A percentile compares a stretch with the other conserved stretches of the same genome.
phyloP scores from a whole-genome alignment of 2,329 filamentous ascomycete genomes.

The Bipolaris oryzae region DNA sequence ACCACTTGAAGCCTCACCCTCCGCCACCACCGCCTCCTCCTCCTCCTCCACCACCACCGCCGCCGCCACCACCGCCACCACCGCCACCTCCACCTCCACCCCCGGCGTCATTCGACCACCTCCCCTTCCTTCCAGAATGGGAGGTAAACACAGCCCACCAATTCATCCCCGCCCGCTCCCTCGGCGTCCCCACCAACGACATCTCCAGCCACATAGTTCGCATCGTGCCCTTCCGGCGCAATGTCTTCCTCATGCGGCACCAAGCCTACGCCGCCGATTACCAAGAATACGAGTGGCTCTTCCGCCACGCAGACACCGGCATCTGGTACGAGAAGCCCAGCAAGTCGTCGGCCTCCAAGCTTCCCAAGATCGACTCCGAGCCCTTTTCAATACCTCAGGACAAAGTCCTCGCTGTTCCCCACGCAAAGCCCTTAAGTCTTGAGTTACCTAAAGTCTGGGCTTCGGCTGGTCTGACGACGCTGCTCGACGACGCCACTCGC shows the following conservation, averaged over 20 bases:
- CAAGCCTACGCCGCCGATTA: slow-evolving; percentile 32
- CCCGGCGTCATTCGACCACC: slow-evolving; percentile 21
- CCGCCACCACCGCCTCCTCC: slow-evolving; percentile 7
- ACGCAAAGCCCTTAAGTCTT: slow-evolving; percentile 26
- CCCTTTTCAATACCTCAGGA: slow-evolving; percentile 5
- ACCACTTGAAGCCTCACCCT: background rate
- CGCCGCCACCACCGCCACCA: slow-evolving; percentile 23
- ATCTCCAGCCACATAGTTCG: slow-evolving; percentile 23
- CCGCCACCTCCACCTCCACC: slow-evolving; percentile 11
- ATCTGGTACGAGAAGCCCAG: slow-evolving; percentile 41
- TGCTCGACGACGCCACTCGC: slow-evolving; percentile 33
- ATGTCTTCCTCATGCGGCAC: slow-evolving; percentile 32
- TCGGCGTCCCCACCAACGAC: slow-evolving; percentile 21
- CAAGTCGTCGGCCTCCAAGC: slow-evolving; percentile 16
- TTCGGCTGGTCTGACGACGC: slow-evolving; percentile 37
- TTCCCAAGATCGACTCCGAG: slow-evolving; percentile 12
- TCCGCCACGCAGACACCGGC: slow-evolving; percentile 32
- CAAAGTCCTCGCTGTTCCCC: slow-evolving; percentile 19
- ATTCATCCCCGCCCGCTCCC: slow-evolving; percentile 32
- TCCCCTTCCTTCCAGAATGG: slow-evolving; percentile 5
- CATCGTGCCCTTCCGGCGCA: slow-evolving; percentile 33
- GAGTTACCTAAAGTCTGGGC: slow-evolving; percentile 39
- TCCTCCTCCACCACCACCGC: background rate
- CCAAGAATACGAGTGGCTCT: slow-evolving; percentile 37
- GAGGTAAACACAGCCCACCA: slow-evolving; percentile 20